Conservation (phyloP, 495 filamentous ascomycete species). For the Chaetomidium leptoderma region DNA sequence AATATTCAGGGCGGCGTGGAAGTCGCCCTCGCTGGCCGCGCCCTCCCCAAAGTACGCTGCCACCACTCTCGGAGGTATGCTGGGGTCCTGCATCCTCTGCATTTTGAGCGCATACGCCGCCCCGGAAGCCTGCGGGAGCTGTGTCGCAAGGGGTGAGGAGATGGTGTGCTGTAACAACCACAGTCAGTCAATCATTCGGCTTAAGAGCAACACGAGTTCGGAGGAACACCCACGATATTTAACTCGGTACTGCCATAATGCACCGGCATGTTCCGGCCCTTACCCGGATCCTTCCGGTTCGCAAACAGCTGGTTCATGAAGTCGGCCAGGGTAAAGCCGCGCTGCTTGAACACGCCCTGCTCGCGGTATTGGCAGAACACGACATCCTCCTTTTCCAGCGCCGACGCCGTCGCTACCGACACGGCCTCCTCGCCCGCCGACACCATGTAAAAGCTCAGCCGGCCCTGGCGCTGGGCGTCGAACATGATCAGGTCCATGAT, state of each 20-base stretch:
- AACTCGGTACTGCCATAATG: constrained; percentile 84
- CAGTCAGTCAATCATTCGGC: constrained; percentile 18
- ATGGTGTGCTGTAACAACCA: constrained; percentile 73
- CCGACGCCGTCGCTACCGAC: constrained; percentile 78
- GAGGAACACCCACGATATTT: constrained; percentile 61
- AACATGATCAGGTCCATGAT: constrained; percentile 96
- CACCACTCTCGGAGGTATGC: constrained; percentile 60
- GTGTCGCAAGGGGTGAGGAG: constrained; percentile 87
- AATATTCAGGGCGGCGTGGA: constrained; percentile 95
- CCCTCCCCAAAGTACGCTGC: constrained; percentile 96
- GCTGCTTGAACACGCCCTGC: constrained; percentile 81
- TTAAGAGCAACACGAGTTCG: neutral
- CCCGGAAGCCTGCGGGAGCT: constrained; percentile 91
- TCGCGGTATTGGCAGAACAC: constrained; percentile 95
- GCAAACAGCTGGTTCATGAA: constrained; percentile 97
- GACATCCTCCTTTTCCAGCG: constrained; percentile 76
- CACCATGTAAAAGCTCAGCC: constrained; percentile 96
- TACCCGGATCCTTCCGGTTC: constrained; percentile 74
- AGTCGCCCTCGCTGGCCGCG: constrained; percentile 95
- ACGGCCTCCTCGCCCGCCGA: constrained; percentile 95
- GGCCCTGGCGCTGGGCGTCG: constrained; percentile 74
- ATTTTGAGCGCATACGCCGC: constrained; percentile 94
- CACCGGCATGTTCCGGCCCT: constrained; percentile 94
- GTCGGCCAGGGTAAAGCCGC: constrained; percentile 78
- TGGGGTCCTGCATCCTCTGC: constrained; percentile 68